Conservation (phyloP, 345 rosid species). For the Gossypium thurberi region DNA sequence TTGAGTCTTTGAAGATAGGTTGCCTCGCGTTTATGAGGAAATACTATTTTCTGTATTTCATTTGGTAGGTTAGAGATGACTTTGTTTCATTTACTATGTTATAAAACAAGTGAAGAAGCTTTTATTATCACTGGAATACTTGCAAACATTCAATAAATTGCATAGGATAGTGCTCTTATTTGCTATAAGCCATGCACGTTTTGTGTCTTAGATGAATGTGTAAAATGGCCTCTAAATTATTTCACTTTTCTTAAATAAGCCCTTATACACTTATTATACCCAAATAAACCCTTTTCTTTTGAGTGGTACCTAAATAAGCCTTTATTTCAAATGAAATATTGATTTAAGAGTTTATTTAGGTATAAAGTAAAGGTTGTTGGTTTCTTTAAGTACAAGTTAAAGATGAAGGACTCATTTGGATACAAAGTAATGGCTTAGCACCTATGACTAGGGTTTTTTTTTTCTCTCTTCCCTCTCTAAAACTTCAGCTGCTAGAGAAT, state of each 20-base stretch:
- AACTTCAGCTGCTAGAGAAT: too few species aligned
- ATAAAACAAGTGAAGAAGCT: neutral
- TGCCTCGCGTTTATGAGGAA: neutral
- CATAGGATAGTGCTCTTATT: neutral
- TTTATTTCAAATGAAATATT: neutral
- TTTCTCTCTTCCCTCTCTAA: too few species aligned
- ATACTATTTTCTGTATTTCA: neutral
- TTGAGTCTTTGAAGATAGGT: neutral
- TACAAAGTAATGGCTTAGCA: neutral
- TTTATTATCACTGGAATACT: neutral
- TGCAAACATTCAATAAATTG: neutral
- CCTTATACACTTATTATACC: neutral
- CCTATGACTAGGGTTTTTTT: too few species aligned
- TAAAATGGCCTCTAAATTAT: neutral
- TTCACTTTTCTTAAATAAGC: too few species aligned
- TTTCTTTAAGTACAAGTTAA: neutral
- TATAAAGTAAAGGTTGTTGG: neutral
- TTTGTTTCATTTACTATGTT: neutral
- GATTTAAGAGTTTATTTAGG: neutral
- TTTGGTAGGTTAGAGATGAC: neutral
- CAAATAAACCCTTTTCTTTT: neutral
- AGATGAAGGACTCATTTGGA: neutral
- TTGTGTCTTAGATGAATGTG: neutral
- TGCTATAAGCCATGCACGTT: neutral
- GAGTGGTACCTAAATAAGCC: neutral